Evolutionary conservation across 2,329 filamentous ascomycete genomes (phyloP), one percentile per base, ranked within the genome.

Genomic region (Aspergillus cejpii): DNA sequence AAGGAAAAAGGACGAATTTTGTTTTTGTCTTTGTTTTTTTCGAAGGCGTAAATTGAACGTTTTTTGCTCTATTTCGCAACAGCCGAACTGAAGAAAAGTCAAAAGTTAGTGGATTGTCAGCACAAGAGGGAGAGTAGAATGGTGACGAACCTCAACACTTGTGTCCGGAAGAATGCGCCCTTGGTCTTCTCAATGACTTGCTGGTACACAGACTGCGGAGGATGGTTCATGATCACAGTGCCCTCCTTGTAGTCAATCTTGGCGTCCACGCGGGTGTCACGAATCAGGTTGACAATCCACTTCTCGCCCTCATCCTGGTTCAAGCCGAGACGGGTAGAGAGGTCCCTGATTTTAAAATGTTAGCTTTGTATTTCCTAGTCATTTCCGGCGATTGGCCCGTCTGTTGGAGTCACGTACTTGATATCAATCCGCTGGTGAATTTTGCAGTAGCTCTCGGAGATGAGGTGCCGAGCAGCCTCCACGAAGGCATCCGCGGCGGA

Each of bases 221-320:
- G 92, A 74, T 98, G 92, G 77, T 98, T 97, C 91, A 98, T 98
- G 59, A 97, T 83, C 42, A 98, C 92, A 43, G 92, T 97, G 64
- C 92, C 92, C 73, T 94, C 87, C 76, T 97, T 88, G 75, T 94
- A 96, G 74, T 98, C 92, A 66, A 97, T 97, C 81, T 98, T 98
- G 62, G 92, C 92, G 65, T 98, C 92, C 52, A 98, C 86, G 52
- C 90, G 81, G 19, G 92, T 98, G 73, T 98, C 92, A 53, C 92
- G 85, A 72, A 98, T 98, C 54, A 98, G 79, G 76, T 98, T 98
- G 60, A 98, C 92, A 63, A 98, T 98, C 92, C 92, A 98, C 78
- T 98, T 98, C 81, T 98, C 92, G 61, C 92, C 92, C 64, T 97
- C 92, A 64, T 94, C 88, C 61, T 90, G 84, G 66, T 85, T 88